Evolutionary conservation across 2,329 filamentous ascomycete genomes (phyloP).

Genomic region (Cladosporium sp.): DNA sequence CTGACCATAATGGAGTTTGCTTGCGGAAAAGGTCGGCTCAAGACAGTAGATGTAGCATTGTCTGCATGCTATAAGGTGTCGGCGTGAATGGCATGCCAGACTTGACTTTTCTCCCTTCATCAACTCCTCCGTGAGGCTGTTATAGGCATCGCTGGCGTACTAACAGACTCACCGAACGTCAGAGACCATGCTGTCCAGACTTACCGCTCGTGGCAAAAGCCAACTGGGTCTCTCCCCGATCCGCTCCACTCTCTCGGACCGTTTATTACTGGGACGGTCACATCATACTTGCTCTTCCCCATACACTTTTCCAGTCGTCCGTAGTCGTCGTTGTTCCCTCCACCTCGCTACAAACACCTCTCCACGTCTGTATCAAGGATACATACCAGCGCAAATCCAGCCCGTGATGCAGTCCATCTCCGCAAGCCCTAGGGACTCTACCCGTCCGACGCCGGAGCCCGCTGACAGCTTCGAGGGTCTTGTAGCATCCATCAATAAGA

Average conservation of each 20-base stretch:
- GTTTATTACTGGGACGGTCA: background rate
- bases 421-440: conserved; percentile 6
- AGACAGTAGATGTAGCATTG: background rate
- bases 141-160: background rate
- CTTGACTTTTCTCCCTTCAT: too few species aligned
- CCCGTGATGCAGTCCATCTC: conserved; percentile 2
- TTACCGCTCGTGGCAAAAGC: background rate
- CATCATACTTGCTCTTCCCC: background rate
- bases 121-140: too few species aligned
- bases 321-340: background rate
- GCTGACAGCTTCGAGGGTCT: conserved; percentile 59
- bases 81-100: too few species aligned
- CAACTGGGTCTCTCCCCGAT: background rate
- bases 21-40: background rate
- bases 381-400: background rate
- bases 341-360: background rate
- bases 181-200: background rate
- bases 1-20: background rate
- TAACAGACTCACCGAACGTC: background rate
- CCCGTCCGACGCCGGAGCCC: conserved; percentile 8
- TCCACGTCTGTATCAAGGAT: background rate
- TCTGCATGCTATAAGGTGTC: too few species aligned
- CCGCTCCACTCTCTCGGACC: conserved; percentile 6
- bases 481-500: conserved; percentile 66
- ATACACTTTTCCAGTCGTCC: conserved; percentile 1